Percentiles rank a stretch among this genome's conserved stretches.
phyloP scores from a whole-genome alignment of 148 eudicot species.

The Vaccinium macrocarpon region DNA sequence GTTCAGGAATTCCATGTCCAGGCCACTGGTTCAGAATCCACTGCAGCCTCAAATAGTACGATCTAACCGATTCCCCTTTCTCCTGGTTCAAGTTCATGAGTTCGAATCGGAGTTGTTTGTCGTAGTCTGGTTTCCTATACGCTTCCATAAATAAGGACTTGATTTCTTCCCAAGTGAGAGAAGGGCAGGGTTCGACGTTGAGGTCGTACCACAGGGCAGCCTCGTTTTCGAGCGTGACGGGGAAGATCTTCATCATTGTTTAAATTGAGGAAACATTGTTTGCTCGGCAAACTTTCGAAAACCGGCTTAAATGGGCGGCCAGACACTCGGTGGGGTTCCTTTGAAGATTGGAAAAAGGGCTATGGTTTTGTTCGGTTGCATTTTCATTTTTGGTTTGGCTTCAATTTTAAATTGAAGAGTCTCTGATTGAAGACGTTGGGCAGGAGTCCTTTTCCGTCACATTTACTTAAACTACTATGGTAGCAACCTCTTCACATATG shows the following conservation, averaged over 20 bases:
- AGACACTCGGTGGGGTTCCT: constrained; percentile 20
- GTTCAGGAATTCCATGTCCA: constrained; percentile 12
- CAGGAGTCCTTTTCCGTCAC: no score
- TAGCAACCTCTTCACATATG: no score
- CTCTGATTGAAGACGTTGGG: no score
- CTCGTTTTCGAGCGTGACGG: constrained; percentile 30
- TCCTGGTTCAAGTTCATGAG: constrained; percentile 9
- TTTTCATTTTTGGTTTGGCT: no score
- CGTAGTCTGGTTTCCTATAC: background rate
- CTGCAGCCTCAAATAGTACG: constrained; percentile 25
- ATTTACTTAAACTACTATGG: no score
- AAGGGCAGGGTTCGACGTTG: constrained; percentile 30
- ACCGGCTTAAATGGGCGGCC: constrained; percentile 25
- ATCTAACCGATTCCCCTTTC: constrained; percentile 17
- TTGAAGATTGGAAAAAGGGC: constrained; percentile 24
- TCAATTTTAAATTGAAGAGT: no score
- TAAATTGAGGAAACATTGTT: constrained; percentile 22
- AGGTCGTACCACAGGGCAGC: constrained; percentile 36
- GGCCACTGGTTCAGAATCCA: constrained; percentile 21
- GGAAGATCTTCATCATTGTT: constrained; percentile 25
- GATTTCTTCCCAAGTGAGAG: constrained; percentile 29
- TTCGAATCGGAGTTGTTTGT: background rate
- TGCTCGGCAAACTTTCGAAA: constrained; percentile 19
- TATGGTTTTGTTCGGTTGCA: no score
- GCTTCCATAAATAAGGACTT: constrained; percentile 24